Evolutionary conservation across 2,329 filamentous ascomycete species (phyloP), one percentile per base, ranked within the genome.

Genomic region (Xylaria arbuscula): DNA sequence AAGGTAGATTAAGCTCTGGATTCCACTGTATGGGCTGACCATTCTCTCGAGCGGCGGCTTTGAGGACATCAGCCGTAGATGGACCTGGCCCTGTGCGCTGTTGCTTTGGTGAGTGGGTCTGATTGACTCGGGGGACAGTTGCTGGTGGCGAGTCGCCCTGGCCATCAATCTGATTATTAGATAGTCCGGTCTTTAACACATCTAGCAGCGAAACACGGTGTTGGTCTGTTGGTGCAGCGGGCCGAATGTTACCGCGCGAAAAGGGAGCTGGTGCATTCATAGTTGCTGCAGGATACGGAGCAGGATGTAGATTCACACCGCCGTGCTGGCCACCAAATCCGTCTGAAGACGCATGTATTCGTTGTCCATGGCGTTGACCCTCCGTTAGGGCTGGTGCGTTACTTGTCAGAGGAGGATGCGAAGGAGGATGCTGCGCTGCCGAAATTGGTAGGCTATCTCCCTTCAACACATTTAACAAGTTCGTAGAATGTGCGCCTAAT

Each of bases 161-260:
- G 45, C 70, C 68, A 22, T 72, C 73, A 17, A 71, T 22, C 62
- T 76, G 73, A 48, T 61, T 68, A 2, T 72, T 67, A 2, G 77
- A 66, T 34, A 76, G 76, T 11, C 77, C 71, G 70, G 83, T 83
- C 68, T 86, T 87, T 77, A 89, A 88, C 80, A 88, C 86, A 24
- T 81, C 83, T 15, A 88, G 78, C 22, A 88, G 78, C 8, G 83
- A 80, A 19, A 81, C 83, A 24, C 85, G 83, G 70, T 88, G 86
- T 42, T 77, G 75, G 55, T 81, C 80, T 34, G 80, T 76, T 10
- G 74, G 75, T 5, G 58, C 68, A 7, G 56, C 19, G 22, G 68
- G 67, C 9, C 65, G 73, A 34, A 54, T 54, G 40, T 42, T 60
- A 9, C 69, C 68, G 22, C 65, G 48, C n/a, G 69, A 67, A 51